These are phyloP conservation scores for Podaxis mareebaensis DNA, from an alignment of 768 basidiomycete genomes.

Conservation along the genomic window DNA sequence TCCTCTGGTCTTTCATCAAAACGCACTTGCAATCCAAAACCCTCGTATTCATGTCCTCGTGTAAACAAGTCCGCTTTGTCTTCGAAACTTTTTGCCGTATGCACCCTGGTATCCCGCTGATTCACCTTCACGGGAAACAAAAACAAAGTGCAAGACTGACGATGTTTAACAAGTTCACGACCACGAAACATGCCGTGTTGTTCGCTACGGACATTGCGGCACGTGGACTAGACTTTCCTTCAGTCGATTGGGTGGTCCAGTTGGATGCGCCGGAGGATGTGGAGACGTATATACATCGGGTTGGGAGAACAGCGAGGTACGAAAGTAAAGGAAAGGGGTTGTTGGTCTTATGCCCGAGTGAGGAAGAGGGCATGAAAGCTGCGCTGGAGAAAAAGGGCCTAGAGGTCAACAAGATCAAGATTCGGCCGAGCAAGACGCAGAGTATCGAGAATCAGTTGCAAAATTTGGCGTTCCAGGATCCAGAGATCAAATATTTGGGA, in stretches of 20 bases:
- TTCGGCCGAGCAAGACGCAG: constrained; percentile 83
- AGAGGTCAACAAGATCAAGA: constrained; percentile 77
- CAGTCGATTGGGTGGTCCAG: constrained; percentile 96
- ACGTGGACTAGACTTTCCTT: constrained; percentile 93
- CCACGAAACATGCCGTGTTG: constrained; percentile 79
- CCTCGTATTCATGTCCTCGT: constrained; percentile 91
- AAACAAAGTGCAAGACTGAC: constrained; percentile 87
- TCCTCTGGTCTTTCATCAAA: constrained; percentile 94
- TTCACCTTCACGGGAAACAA: constrained; percentile 95
- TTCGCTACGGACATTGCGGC: constrained; percentile 98
- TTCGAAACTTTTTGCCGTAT: constrained; percentile 95
- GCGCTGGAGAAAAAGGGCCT: constrained; percentile 75
- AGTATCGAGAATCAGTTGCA: constrained; percentile 87
- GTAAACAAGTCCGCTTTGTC: constrained; percentile 96
- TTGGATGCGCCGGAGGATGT: constrained; percentile 96
- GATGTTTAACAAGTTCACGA: constrained; percentile 83
- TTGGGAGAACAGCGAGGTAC: constrained; percentile 93
- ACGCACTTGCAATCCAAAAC: constrained; percentile 89
- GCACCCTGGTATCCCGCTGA: constrained; percentile 91
- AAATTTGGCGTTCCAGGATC: constrained; percentile 90
- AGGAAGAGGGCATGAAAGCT: constrained; percentile 87
- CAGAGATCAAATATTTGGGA: constrained; percentile 95
- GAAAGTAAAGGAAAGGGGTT: constrained; percentile 87
- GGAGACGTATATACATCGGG: constrained; percentile 96
- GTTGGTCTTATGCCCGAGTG: constrained; percentile 82